Evolutionary conservation across 2,329 filamentous ascomycete species (phyloP).

Genomic region (Decorospora gaudefroyi): DNA sequence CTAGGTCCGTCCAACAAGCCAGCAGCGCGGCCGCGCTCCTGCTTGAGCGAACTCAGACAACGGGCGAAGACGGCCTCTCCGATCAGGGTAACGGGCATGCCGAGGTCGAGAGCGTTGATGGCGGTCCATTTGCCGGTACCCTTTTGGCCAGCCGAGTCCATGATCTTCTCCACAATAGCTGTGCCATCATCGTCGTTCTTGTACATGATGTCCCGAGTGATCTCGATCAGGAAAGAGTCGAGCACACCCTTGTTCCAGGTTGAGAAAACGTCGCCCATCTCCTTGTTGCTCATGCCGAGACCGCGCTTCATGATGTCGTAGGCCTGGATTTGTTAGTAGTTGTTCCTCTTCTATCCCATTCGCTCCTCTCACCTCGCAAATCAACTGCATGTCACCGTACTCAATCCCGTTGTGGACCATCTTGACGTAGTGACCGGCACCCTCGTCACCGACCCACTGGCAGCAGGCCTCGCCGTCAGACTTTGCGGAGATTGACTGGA

Average conservation of each 20-base stretch:
- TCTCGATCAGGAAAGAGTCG: slow-evolving; percentile 97
- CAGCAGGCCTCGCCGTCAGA: slow-evolving; percentile 97
- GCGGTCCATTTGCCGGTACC: slow-evolving; percentile 99
- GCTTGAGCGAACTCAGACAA: slow-evolving; percentile 93
- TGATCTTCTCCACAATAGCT: slow-evolving; percentile 95
- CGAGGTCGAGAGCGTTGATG: slow-evolving; percentile 97
- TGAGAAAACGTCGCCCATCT: slow-evolving; percentile 91
- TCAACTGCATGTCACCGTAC: slow-evolving; percentile 99
- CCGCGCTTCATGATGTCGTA: slow-evolving; percentile 99
- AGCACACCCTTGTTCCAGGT: slow-evolving; percentile 99
- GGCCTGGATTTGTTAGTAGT: slow-evolving; percentile 62
- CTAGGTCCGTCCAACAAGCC: slow-evolving; percentile 76
- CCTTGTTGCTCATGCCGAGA: slow-evolving; percentile 83
- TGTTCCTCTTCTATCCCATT: neutral
- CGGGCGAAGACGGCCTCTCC: slow-evolving; percentile 95
- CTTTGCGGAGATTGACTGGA: slow-evolving; percentile 97
- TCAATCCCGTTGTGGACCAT: slow-evolving; percentile 99
- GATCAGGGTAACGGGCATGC: slow-evolving; percentile 97
- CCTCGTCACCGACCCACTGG: slow-evolving; percentile 99
- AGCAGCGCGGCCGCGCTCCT: slow-evolving; percentile 83
- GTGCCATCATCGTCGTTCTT: slow-evolving; percentile 94
- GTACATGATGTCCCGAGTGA: slow-evolving; percentile 98
- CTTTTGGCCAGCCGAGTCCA: slow-evolving; percentile 98
- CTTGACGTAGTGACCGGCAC: slow-evolving; percentile 99
- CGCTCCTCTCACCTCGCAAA: slow-evolving; percentile 77